Evolutionary conservation across 108 stramenopile genomes (phyloP).

Genomic region (Skeletonema menzelii): DNA sequence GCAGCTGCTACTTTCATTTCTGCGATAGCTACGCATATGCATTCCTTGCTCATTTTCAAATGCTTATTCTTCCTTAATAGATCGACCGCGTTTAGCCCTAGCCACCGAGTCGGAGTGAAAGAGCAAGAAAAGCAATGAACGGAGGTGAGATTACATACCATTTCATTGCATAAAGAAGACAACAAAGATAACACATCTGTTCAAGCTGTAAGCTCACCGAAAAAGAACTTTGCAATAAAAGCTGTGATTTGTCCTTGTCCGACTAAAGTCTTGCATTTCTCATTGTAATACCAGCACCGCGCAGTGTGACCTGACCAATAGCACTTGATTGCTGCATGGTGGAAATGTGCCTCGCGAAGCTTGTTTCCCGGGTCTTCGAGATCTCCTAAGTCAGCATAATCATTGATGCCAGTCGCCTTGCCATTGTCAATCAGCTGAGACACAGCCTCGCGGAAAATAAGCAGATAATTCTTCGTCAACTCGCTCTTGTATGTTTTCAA

Average conservation of each 20-base stretch:
- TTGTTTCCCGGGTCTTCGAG: neutral
- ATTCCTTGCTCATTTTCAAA: neutral
- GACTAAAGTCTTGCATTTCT: neutral
- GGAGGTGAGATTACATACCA: neutral
- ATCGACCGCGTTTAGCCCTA: neutral
- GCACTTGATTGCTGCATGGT: neutral
- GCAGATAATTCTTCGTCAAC: neutral
- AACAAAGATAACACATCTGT: no score
- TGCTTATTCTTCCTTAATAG: neutral
- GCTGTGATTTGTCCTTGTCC: neutral
- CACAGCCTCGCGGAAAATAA: conserved; percentile 21
- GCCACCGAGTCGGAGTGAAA: no score
- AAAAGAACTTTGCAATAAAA: neutral
- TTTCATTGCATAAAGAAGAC: no score
- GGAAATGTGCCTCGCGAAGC: neutral
- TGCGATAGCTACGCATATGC: neutral
- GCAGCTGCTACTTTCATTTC: neutral
- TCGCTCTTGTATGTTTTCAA: neutral
- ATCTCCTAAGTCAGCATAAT: neutral
- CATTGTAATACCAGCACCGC: neutral
- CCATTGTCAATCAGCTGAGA: conserved; percentile 15
- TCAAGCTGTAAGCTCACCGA: neutral
- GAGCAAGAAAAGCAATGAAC: neutral
- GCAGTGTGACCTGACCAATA: conserved; percentile 19
- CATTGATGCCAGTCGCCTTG: neutral